These are phyloP conservation scores for Brassica hybrid DNA, from an alignment of 441 rosid species.

Conservation along the genomic window DNA sequence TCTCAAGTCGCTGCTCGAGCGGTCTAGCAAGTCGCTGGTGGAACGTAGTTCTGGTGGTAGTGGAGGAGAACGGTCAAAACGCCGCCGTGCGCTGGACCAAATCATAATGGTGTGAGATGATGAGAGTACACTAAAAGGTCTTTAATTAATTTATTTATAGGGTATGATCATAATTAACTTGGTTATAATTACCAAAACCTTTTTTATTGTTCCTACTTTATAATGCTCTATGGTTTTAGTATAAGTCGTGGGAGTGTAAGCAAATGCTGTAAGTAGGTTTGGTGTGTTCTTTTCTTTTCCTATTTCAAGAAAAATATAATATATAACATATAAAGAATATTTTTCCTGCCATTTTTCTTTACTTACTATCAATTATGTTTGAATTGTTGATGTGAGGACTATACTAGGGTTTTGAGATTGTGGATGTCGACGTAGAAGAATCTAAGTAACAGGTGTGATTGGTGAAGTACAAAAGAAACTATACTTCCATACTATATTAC, in stretches of 20 bases:
- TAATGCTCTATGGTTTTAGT: slow-evolving; percentile 12
- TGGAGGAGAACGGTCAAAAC: slow-evolving; percentile 65
- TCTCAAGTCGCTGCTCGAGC: slow-evolving; percentile 81
- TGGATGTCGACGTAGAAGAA: slow-evolving; percentile 34
- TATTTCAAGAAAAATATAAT: slow-evolving; percentile 24
- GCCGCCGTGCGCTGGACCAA: slow-evolving; percentile 78
- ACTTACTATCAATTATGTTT: not conserved
- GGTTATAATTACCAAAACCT: slow-evolving; percentile 39
- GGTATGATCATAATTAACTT: slow-evolving; percentile 43
- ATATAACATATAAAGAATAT: slow-evolving; percentile 12
- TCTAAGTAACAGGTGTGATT: slow-evolving; percentile 32
- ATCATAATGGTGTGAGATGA: slow-evolving; percentile 51
- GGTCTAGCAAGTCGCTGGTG: slow-evolving; percentile 56
- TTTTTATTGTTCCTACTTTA: slow-evolving; percentile 1
- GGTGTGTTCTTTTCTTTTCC: slow-evolving; percentile 33
- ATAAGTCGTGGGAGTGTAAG: slow-evolving; percentile 35
- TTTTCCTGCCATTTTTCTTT: slow-evolving; percentile 21
- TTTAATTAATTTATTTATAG: slow-evolving; percentile 31
- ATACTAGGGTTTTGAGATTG: slow-evolving; percentile 30
- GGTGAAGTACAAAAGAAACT: slow-evolving; percentile 39
- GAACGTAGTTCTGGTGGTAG: slow-evolving; percentile 40
- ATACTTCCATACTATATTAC: not conserved
- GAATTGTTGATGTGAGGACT: slow-evolving; percentile 34
- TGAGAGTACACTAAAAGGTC: slow-evolving; percentile 17
- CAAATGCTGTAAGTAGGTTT: slow-evolving; percentile 42